Evolutionary conservation across 1,139 yeast genomes (phyloP).

Genomic region (Arxiozyma bovina): DNA sequence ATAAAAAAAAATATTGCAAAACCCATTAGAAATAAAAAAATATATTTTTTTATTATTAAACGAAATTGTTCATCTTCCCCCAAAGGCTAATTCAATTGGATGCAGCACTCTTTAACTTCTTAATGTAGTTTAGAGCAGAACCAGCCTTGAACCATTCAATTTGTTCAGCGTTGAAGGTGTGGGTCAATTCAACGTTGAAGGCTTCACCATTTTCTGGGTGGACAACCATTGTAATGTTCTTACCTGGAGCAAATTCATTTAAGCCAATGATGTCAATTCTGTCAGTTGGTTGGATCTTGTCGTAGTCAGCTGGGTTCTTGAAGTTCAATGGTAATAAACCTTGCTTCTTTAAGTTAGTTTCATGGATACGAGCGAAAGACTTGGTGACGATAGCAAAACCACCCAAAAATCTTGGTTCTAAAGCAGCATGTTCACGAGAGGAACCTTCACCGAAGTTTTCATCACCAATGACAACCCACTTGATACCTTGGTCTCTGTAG

Average conservation of each 20-base stretch:
- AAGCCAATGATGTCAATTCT: conserved; percentile 82
- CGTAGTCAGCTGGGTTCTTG: conserved; percentile 80
- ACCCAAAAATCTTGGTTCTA: conserved; percentile 98
- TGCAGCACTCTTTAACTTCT: conserved; percentile 31
- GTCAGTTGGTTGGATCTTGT: conserved; percentile 86
- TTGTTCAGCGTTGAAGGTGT: conserved; percentile 93
- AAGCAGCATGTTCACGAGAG: conserved; percentile 99
- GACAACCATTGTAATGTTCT: conserved; percentile 76
- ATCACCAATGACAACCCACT: conserved; percentile 98
- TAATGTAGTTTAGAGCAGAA: conserved; percentile 98
- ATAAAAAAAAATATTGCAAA: no score
- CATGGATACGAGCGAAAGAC: conserved; percentile 96
- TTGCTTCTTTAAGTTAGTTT: conserved; percentile 92
- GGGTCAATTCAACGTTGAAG: conserved; percentile 68
- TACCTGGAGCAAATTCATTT: conserved; percentile 85
- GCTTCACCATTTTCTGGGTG: conserved; percentile 68
- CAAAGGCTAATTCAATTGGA: neutral
- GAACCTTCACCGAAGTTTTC: conserved; percentile 99
- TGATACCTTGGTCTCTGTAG: conserved; percentile 86
- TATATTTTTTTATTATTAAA: no score
- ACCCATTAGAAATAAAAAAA: neutral
- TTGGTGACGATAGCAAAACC: conserved; percentile 94
- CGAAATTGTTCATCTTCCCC: neutral
- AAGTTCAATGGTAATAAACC: conserved; percentile 97
- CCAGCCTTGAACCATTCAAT: conserved; percentile 99